Evolutionary conservation across 352 stramenopile genomes (phyloP).

Genomic region (Phytophthora meadii): DNA sequence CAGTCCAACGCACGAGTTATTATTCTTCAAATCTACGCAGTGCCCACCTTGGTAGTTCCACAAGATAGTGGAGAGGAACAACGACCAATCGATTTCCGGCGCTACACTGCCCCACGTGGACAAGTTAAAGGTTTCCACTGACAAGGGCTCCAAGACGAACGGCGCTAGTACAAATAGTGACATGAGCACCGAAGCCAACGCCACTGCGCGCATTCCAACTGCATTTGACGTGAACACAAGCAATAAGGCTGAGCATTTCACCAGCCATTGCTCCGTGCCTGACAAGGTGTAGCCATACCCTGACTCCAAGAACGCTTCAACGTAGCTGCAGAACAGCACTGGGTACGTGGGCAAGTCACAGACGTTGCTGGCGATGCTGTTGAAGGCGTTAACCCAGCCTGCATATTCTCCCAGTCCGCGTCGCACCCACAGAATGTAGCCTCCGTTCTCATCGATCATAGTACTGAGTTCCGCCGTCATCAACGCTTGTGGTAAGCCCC

Average conservation of each 20-base stretch:
- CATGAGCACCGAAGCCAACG: constrained; percentile 79
- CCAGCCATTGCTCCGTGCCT: constrained; percentile 63
- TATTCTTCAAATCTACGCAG: not conserved
- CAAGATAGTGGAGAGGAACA: constrained; percentile 88
- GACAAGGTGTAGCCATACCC: constrained; percentile 64
- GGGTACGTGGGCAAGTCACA: constrained; percentile 87
- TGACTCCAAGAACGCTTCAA: constrained; percentile 78
- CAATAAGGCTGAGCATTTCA: constrained; percentile 75
- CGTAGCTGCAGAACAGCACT: constrained; percentile 87
- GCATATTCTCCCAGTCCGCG: constrained; percentile 80
- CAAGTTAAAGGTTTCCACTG: constrained; percentile 75
- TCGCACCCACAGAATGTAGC: constrained; percentile 89
- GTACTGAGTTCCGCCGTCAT: constrained; percentile 87
- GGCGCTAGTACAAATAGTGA: constrained; percentile 84
- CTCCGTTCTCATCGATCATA: constrained; percentile 88
- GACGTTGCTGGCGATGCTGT: constrained; percentile 86
- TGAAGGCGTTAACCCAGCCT: constrained; percentile 87
- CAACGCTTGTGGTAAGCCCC: constrained; percentile 82
- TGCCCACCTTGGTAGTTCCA: constrained; percentile 86
- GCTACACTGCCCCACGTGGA: constrained; percentile 75
- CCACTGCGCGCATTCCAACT: constrained; percentile 80
- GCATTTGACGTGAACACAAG: constrained; percentile 78
- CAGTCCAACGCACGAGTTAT: not conserved
- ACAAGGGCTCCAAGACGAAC: constrained; percentile 81
- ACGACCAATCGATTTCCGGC: constrained; percentile 78